phyloP scores from a whole-genome alignment of 345 rosid species.

The Crucihimalaya himalaica region DNA sequence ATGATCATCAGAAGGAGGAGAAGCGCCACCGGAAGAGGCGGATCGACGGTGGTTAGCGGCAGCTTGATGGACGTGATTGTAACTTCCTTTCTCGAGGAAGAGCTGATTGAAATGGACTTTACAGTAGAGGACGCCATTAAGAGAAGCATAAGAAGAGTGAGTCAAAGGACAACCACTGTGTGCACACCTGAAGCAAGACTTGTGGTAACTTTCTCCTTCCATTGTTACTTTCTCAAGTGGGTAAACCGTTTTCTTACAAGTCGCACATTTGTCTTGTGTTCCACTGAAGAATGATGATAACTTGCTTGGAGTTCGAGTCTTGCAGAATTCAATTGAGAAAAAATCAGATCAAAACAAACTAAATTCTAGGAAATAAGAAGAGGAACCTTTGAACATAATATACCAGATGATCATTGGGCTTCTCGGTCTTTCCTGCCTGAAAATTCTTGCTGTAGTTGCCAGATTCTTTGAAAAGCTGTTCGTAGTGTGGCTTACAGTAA shows the following conservation, averaged over 20 bases:
- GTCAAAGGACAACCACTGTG: constrained; percentile 87
- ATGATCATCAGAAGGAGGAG: constrained; percentile 52
- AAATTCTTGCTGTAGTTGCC: constrained; percentile 85
- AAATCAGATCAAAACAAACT: neutral
- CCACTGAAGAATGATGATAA: constrained; percentile 86
- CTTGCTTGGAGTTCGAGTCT: constrained; percentile 83
- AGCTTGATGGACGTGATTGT: constrained; percentile 75
- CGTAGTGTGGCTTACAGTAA: constrained; percentile 91
- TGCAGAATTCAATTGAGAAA: neutral
- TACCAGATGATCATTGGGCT: constrained; percentile 61
- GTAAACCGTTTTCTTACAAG: constrained; percentile 84
- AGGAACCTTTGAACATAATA: neutral
- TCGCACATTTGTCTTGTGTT: constrained; percentile 90
- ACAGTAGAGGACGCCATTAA: constrained; percentile 89
- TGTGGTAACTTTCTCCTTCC: constrained; percentile 90
- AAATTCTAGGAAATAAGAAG: neutral
- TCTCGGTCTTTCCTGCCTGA: constrained; percentile 58
- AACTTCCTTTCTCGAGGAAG: constrained; percentile 95
- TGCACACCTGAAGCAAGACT: constrained; percentile 87
- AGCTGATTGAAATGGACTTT: constrained; percentile 92
- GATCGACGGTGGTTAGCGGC: constrained; percentile 75
- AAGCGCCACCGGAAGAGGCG: constrained; percentile 40
- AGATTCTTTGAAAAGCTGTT: constrained; percentile 96
- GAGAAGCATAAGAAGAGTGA: constrained; percentile 91
- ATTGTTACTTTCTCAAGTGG: constrained; percentile 92